phyloP scores from a whole-genome alignment of 768 basidiomycete species.

The Russula vinacea region DNA sequence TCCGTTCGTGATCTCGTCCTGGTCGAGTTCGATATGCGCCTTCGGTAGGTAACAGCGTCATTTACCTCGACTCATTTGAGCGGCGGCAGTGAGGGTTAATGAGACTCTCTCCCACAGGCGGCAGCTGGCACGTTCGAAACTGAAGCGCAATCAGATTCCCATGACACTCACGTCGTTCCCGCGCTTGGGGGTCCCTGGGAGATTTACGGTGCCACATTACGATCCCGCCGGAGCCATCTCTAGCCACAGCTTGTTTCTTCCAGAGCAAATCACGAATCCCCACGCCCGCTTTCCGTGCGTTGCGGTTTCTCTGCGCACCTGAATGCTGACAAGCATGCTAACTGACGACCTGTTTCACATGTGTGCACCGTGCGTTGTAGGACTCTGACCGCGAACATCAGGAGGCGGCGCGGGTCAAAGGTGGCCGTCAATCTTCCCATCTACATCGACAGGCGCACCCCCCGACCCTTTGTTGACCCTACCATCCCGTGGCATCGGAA shows the following conservation, averaged over 20 bases:
- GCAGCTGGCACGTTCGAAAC: slow-evolving; percentile 73
- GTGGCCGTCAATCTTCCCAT: slow-evolving; percentile 94
- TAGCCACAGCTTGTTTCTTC: slow-evolving; percentile 91
- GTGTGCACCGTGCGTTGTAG: slow-evolving; percentile 42
- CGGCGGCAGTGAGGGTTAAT: slow-evolving; percentile 6
- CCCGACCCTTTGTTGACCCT: slow-evolving; percentile 86
- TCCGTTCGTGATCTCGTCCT: slow-evolving; percentile 79
- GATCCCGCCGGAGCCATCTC: slow-evolving; percentile 73
- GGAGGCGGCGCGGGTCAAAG: slow-evolving; percentile 84
- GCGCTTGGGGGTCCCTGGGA: slow-evolving; percentile 79
- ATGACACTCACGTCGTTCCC: slow-evolving; percentile 96
- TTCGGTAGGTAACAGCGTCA: slow-evolving; percentile 50
- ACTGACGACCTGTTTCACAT: not conserved
- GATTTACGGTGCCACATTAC: slow-evolving; percentile 89
- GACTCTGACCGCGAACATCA: slow-evolving; percentile 96
- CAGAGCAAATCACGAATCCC: slow-evolving; percentile 94
- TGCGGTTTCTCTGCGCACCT: not conserved
- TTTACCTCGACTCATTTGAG: not conserved
- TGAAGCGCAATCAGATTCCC: slow-evolving; percentile 83
- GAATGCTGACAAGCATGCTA: not conserved
- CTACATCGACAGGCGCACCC: slow-evolving; percentile 84
- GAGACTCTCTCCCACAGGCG: slow-evolving; percentile 50
- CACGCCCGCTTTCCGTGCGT: slow-evolving; percentile 97
- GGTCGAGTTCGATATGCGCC: slow-evolving; percentile 94
- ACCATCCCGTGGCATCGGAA: slow-evolving; percentile 85